Evolutionary conservation across 176 grass and related monocot genomes (phyloP), one percentile per base, ranked within the genome.

Genomic region (Triticum timopheevii): DNA sequence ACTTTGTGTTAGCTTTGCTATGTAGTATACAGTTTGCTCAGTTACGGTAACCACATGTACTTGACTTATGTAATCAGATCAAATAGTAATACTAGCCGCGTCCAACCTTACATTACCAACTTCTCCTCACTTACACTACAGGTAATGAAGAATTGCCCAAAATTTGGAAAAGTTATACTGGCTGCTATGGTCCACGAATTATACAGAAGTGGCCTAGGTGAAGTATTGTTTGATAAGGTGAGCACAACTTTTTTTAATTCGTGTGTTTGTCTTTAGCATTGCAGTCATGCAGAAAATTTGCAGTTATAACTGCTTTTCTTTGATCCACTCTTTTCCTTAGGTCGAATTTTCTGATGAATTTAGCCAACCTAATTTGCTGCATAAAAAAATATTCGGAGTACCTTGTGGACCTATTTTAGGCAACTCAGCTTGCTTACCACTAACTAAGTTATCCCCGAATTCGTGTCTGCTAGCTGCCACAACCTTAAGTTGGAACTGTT

Each of bases 191-290:
- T 99, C 82, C 88, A 96, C 23, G 94, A 99, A 88, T 86, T 99
- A 11, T 88, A 99, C 61, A 94, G 82, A 90, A 94, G 90, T 85
- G 97, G 94, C 82, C 84, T 96, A 83, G 87, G 91, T 90, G 97
- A 99, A 84, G 86, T 96, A 67, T 83, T 86, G 24, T 96, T 99
- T 83, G 94, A 99, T 87, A 99, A 94, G 92, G 97, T 99, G 73
- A 78, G 65, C 25, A 30, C 36, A 49, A 20, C 17, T 63, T 80
- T 56, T 78, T 7, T 39, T 84, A 70, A 7, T 64, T 84, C 3
- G 5, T 63, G 54, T 71, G 66, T 84, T 79, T 8, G 17, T 84
- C 66, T 83, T 82, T 90, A 34, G 40, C 84, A 62, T 64, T 87
- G 30, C 27, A 13, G 20, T 25, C 36, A 65, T 63, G 10, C 44